Base-by-base conservation (phyloP, 805 yeast species). In the Kockiozyma suomiensis region DNA sequence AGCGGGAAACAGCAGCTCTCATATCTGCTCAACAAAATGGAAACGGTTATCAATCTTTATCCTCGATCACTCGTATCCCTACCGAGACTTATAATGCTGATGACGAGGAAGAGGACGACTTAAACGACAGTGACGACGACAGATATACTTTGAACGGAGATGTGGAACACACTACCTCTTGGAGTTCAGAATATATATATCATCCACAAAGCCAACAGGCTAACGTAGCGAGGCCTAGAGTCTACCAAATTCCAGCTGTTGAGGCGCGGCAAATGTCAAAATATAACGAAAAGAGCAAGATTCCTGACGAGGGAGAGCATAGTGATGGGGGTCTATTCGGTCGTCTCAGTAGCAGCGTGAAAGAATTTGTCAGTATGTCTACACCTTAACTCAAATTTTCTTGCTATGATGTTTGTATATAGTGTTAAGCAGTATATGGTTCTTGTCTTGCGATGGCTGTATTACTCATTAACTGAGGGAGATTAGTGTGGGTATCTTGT, bases 321-420 rank as follows among this genome's bases (percentile, higher is more conserved):
- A 42, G 45, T 1, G 37, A 33, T 5, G 52, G 19, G 25, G 56
- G 56, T 5, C 26, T 58, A 13, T 43, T 58, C 13, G 28, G 55
- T 12, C 48, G 51, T 5, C 38, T 58, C 15, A 58, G 58, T 17
- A 48, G 33, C 30, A 43, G 50, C n/a, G 47, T 58, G 21, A 48
- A 38, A 23, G 58, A 55, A 12, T 48, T 41, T 30, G 38, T 54
- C 17, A 32, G 12, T n/a, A 23, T 23, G 49, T n/a, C 47, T 19
- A 25, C 41, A 13, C 19, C 37, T 25, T 45, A n/a, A 35, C 17
- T 5, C 17, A 5, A n/a, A n/a, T n/a, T n/a, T n/a, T n/a, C n/a
- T n/a, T n/a, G n/a, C n/a, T n/a, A n/a, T n/a, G n/a, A n/a, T n/a
- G n/a, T n/a, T n/a, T n/a, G n/a, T n/a, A n/a, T n/a, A n/a, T n/a